Conservation (phyloP, 169 alveolate genomes). For the Eimeria nieschulzi region DNA sequence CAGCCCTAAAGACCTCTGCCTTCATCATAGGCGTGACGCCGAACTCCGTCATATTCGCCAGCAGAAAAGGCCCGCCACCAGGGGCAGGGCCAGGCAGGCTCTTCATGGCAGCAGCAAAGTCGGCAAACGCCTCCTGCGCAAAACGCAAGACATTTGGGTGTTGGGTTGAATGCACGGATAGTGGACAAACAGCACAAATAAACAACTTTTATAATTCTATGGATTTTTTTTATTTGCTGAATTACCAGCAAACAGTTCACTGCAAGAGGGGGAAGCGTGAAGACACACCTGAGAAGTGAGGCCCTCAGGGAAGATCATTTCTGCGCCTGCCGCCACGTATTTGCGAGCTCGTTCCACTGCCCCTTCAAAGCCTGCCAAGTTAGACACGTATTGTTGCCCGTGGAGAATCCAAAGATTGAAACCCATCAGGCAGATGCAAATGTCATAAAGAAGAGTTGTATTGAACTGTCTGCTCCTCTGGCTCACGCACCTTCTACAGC, state of each 20-base stretch:
- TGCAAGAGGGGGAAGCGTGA: neutral
- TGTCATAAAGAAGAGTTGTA: neutral
- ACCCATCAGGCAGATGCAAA: neutral
- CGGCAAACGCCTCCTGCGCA: constrained; percentile 36
- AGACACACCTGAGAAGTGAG: constrained; percentile 61
- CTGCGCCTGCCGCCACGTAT: constrained; percentile 92
- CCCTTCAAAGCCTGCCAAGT: constrained; percentile 81
- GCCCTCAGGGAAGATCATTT: constrained; percentile 94
- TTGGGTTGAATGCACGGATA: neutral
- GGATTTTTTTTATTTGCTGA: neutral
- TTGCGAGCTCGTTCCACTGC: constrained; percentile 81
- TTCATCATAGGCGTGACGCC: constrained; percentile 86
- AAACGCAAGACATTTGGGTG: neutral
- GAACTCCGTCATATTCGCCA: constrained; percentile 92
- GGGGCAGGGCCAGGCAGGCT: constrained; percentile 64
- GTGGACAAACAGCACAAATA: neutral
- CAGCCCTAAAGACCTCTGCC: neutral
- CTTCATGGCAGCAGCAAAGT: constrained; percentile 60
- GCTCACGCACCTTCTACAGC: constrained; percentile 80
- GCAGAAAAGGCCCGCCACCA: constrained; percentile 81
- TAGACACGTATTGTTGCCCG: neutral
- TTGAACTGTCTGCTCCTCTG: neutral
- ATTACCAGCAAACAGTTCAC: neutral
- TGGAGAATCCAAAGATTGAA: neutral
- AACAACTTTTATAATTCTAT: neutral